A percentile compares a stretch with the other conserved stretches of the same genome.
Evolutionary conservation across 2,329 filamentous ascomycete genomes (phyloP).

Genomic region (Laburnicola sp.): DNA sequence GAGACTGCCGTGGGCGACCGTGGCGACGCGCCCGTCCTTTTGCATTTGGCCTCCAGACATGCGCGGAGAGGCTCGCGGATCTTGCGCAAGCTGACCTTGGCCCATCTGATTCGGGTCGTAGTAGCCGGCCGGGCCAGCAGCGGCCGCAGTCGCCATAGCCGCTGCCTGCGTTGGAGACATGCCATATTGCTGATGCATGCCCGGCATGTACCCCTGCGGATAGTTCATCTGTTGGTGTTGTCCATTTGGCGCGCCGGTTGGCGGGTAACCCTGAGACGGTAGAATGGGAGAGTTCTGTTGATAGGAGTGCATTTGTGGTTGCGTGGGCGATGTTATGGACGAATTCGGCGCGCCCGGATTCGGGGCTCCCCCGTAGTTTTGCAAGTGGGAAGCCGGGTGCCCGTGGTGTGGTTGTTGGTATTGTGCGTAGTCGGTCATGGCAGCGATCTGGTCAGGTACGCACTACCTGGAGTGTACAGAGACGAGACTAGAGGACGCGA

Average conservation of each 20-base stretch:
- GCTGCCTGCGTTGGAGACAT: slow-evolving; percentile 85
- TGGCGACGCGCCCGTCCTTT: slow-evolving; percentile 67
- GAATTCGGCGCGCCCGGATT: slow-evolving; percentile 42
- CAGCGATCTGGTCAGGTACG: slow-evolving; percentile 22
- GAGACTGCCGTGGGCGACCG: slow-evolving; percentile 75
- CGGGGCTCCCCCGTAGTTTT: slow-evolving; percentile 44
- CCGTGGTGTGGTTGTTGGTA: slow-evolving; percentile 53
- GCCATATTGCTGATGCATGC: slow-evolving; percentile 73
- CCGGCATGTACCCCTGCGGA: slow-evolving; percentile 70
- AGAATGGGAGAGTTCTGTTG: slow-evolving; percentile 78
- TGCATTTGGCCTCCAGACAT: slow-evolving; percentile 71
- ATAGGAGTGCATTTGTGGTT: slow-evolving; percentile 57
- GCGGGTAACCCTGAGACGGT: slow-evolving; percentile 70
- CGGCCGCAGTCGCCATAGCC: slow-evolving; percentile 90
- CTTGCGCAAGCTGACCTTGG: slow-evolving; percentile 60
- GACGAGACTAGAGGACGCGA: slow-evolving; percentile 29
- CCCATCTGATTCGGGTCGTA: slow-evolving; percentile 65
- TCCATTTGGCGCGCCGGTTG: slow-evolving; percentile 63
- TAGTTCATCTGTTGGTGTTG: slow-evolving; percentile 75
- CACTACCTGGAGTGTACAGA: slow-evolving; percentile 28
- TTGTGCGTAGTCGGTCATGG: slow-evolving; percentile 54
- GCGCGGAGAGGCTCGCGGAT: slow-evolving; percentile 69
- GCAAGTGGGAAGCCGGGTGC: slow-evolving; percentile 48
- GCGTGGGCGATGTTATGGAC: slow-evolving; percentile 71
- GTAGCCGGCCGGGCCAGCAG: slow-evolving; percentile 73